Evolutionary conservation across 2,329 filamentous ascomycete genomes (phyloP).

Genomic region (Nemania serpens): DNA sequence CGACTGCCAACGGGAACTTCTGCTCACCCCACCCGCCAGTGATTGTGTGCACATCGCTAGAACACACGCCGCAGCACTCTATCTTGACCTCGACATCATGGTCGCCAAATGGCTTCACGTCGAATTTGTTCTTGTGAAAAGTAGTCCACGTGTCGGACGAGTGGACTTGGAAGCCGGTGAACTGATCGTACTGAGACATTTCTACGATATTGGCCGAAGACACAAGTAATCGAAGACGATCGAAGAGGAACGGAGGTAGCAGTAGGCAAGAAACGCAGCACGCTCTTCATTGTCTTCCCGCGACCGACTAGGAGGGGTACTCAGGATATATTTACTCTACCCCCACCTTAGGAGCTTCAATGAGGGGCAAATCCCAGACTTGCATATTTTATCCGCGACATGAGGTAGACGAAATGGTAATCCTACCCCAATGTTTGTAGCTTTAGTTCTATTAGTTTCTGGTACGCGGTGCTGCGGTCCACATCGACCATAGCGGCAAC

Average conservation of each 20-base stretch:
- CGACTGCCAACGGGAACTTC: constrained; percentile 54
- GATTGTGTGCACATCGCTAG: constrained; percentile 73
- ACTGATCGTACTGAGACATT: constrained; percentile 63
- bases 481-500: constrained; percentile 13
- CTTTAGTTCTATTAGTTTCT: constrained; percentile 5
- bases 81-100: constrained; percentile 89
- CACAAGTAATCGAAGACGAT: background rate
- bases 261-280: constrained; percentile 4
- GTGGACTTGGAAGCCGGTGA: constrained; percentile 64
- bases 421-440: background rate
- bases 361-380: constrained; percentile 21
- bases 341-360: constrained; percentile 19
- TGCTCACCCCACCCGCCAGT: constrained; percentile 65
- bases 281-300: constrained; percentile 3
- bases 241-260: background rate
- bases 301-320: constrained; percentile 19
- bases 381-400: constrained; percentile 19
- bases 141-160: constrained; percentile 59
- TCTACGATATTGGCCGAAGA: background rate
- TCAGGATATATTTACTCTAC: constrained; percentile 19
- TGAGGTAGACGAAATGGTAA: constrained; percentile 1
- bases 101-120: constrained; percentile 84
- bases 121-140: constrained; percentile 74
- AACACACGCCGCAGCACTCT: constrained; percentile 77
- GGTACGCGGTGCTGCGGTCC: constrained; percentile 4